Base-by-base conservation (phyloP, 2,329 filamentous ascomycete genomes). In the Neoascochyta sp. region DNA sequence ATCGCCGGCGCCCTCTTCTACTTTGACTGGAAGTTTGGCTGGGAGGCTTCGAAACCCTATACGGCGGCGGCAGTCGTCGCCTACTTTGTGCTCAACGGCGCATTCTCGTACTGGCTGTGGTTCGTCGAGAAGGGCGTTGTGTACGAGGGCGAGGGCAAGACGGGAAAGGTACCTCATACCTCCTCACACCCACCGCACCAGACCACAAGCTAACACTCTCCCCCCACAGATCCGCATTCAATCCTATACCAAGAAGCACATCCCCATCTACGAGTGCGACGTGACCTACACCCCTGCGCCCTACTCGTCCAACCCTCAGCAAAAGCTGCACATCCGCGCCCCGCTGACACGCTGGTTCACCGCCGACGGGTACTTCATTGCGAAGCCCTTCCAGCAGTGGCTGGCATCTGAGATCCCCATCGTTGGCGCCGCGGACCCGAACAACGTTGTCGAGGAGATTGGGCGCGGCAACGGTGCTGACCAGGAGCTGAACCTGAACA, bases 11-110 rank as follows among this genome's bases (percentile, higher is more conserved):
- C 79, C 39, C 88, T 86, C 52, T 96, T 96, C 71, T 80, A 78
- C 41, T 89, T 87, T 69, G 92, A 98, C 73, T 94, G 87, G 70
- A 86, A 86, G 58, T 72, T 88, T 26, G 90, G 89, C 50, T 96
- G 92, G 74, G 86, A 95, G 43, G 71, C 67, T 39, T 95, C 89
- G 11, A 93, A 92, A 65, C 68, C 74, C 43, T 90, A 81, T 69
- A 93, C 90, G 0, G 75, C 84, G 3, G 75, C 73, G 21, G 90
- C 92, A 3, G 90, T 96, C 4, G 72, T 74, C 8, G 58, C 81
- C 10, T 98, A 98, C 69, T 80, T 86, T 22, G 29, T 84, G 2
- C 67, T 98, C 28, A 96, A 95, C 60, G 73, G 75, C 16, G 70
- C 75, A 3, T 74, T 96, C 50, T 89, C 86, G 20, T 76, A 80